Evolutionary conservation across 495 filamentous ascomycete genomes (phyloP), one percentile per base, ranked within the genome.

Genomic region (Trichodelitschia bisporula): DNA sequence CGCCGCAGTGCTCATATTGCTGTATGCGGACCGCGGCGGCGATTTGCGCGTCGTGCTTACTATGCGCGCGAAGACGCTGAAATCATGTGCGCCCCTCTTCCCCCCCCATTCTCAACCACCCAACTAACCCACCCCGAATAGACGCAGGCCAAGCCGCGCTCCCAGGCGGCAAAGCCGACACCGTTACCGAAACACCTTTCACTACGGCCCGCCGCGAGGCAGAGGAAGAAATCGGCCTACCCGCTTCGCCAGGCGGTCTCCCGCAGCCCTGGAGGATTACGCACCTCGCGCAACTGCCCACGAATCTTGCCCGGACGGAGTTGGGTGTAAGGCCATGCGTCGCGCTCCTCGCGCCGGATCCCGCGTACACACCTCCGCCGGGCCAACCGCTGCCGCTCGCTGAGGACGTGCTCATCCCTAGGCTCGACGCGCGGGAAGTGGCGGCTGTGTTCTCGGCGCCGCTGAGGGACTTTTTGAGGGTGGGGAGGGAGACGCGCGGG

Each of bases 361-460:
- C n/a, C n/a, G n/a, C n/a, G n/a, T n/a, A n/a, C n/a, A 36, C 35
- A 18, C 45, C 28, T 36, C 36, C 18, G 5, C 32, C 8, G 6
- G 21, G 21, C n/a, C 23, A 24, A 21, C 15, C 15, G 27, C 40
- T 51, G 24, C 56, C 58, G 0, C 50, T 63, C 19, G 70, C 64
- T 1, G 77, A 84, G 39, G 64, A 71, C 13, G 59, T 54, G 28
- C 59, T 90, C 43, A 75, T 89, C 26, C 79, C 79, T 0, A 58
- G 61, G 16, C 57, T 91, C 3, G 75, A 91, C 50, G 67, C 79
- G 4, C 68, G 70, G 32, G 82, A 92, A 51, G 82, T 92, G 1
- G 78, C 77, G 2, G 76, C 74, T n/a, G 78, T 90, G 15, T 92
- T 91, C 49, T 74, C 76, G 6, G 78, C 74, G 27, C 72, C 73